phyloP scores from a whole-genome alignment of 345 rosid species.

The Aquilaria yunnanensis region DNA sequence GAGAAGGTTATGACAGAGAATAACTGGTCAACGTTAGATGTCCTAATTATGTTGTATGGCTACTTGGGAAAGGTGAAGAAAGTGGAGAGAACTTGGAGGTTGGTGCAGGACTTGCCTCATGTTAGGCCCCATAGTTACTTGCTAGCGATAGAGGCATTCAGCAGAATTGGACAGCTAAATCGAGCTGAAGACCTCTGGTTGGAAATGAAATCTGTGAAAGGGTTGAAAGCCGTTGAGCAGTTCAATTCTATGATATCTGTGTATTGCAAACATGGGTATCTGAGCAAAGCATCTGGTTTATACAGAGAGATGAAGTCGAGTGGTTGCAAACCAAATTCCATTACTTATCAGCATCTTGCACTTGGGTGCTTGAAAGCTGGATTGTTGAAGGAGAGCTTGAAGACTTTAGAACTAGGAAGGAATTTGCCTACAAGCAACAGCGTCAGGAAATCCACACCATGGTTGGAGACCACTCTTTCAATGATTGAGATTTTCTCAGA shows the following conservation, averaged over 20 bases:
- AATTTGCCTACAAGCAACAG: slow-evolving; percentile 37
- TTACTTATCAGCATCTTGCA: slow-evolving; percentile 77
- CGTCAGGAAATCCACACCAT: slow-evolving; percentile 62
- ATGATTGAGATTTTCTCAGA: slow-evolving; percentile 68
- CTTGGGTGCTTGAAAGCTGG: slow-evolving; percentile 77
- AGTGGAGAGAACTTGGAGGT: slow-evolving; percentile 57
- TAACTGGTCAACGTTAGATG: slow-evolving; percentile 88
- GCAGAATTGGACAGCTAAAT: slow-evolving; percentile 44
- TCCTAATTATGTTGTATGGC: slow-evolving; percentile 70
- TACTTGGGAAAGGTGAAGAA: slow-evolving; percentile 57
- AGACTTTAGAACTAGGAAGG: slow-evolving; percentile 53
- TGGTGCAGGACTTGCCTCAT: slow-evolving; percentile 46
- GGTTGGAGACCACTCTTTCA: slow-evolving; percentile 83
- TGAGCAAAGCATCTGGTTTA: slow-evolving; percentile 52
- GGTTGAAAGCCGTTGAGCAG: slow-evolving; percentile 59
- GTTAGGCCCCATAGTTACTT: slow-evolving; percentile 59
- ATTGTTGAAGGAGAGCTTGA: slow-evolving; percentile 56
- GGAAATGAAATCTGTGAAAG: slow-evolving; percentile 58
- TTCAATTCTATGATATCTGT: slow-evolving; percentile 72
- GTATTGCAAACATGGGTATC: slow-evolving; percentile 54
- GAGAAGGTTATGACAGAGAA: slow-evolving; percentile 61
- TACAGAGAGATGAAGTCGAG: slow-evolving; percentile 55
- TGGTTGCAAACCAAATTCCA: slow-evolving; percentile 69
- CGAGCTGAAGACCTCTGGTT: slow-evolving; percentile 80
- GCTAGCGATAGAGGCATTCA: slow-evolving; percentile 72